Conservation (phyloP, 2,329 filamentous ascomycete genomes). For the Phaeophleospora eucalypticola region DNA sequence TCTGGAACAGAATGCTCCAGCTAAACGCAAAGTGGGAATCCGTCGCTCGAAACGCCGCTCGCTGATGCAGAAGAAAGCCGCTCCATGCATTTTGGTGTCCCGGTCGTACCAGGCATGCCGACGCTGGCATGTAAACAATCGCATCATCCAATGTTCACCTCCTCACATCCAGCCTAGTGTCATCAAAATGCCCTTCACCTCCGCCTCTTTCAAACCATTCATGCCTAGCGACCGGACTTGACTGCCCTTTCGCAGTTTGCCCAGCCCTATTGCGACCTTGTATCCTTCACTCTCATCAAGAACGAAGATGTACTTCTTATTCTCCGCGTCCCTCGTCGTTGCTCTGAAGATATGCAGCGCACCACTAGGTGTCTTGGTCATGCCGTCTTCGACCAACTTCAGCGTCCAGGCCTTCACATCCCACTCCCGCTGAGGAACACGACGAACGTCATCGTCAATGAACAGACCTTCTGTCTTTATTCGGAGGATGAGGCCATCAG, state of each 20-base stretch:
- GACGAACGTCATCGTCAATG: constrained; percentile 90
- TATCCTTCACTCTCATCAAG: constrained; percentile 57
- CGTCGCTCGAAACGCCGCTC: constrained; percentile 4
- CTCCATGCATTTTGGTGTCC: constrained; percentile 1
- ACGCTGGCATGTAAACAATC: not conserved
- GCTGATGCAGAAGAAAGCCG: constrained; percentile 7
- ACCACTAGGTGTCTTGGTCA: constrained; percentile 36
- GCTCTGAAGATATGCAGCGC: constrained; percentile 56
- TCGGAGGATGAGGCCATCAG: constrained; percentile 84
- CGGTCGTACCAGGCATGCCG: not conserved
- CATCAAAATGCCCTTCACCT: constrained; percentile 37
- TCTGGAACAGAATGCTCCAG: not conserved
- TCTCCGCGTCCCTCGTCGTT: constrained; percentile 55
- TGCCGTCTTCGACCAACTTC: constrained; percentile 71
- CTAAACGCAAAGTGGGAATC: not conserved
- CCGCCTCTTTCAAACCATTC: constrained; percentile 47
- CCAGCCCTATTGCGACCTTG: constrained; percentile 58
- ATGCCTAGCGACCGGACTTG: constrained; percentile 54
- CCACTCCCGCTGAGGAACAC: constrained; percentile 94
- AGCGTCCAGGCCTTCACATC: constrained; percentile 98
- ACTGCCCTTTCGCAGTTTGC: constrained; percentile 53
- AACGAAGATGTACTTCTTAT: constrained; percentile 60
- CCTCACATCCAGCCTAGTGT: constrained; percentile 32
- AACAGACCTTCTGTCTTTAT: constrained; percentile 94
- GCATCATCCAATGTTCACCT: constrained; percentile 2